Conservation (phyloP, 1,139 yeast species). For the Pichia sorboxylosa region DNA sequence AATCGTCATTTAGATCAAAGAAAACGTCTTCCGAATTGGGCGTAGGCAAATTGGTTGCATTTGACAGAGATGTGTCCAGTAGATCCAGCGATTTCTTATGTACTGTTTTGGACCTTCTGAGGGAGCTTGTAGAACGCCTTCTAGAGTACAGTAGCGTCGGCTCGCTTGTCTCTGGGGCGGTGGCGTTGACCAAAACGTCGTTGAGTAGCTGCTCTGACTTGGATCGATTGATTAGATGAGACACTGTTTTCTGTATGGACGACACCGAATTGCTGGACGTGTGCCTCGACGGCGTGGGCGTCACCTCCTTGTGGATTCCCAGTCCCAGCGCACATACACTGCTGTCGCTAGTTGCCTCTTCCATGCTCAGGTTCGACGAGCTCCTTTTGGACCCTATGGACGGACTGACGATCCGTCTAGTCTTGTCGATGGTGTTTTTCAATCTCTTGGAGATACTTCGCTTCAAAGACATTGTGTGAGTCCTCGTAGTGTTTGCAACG, state of each 20-base stretch:
- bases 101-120: slow-evolving; percentile 4
- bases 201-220: background rate
- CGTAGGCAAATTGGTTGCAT: too few relatives aligned
- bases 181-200: background rate
- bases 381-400: background rate
- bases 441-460: slow-evolving; percentile 13
- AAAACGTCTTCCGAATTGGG: background rate
- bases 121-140: slow-evolving; percentile 4
- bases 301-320: too few relatives aligned
- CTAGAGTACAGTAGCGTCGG: slow-evolving; percentile 7
- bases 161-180: background rate
- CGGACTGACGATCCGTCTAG: slow-evolving; percentile 12
- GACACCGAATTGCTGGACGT: slow-evolving; percentile 4
- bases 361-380: too few relatives aligned
- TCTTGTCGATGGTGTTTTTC: slow-evolving; percentile 11
- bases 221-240: slow-evolving; percentile 1
- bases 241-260: slow-evolving; percentile 7
- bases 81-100: slow-evolving; percentile 6
- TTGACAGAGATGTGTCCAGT: slow-evolving; percentile 5
- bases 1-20: background rate
- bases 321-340: too few relatives aligned
- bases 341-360: too few relatives aligned
- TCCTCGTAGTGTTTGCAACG: too few relatives aligned
- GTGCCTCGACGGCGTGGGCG: too few relatives aligned
- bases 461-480: slow-evolving; percentile 13